Conservation (phyloP, 257 asterid genomes). For the Plantago elongata region DNA sequence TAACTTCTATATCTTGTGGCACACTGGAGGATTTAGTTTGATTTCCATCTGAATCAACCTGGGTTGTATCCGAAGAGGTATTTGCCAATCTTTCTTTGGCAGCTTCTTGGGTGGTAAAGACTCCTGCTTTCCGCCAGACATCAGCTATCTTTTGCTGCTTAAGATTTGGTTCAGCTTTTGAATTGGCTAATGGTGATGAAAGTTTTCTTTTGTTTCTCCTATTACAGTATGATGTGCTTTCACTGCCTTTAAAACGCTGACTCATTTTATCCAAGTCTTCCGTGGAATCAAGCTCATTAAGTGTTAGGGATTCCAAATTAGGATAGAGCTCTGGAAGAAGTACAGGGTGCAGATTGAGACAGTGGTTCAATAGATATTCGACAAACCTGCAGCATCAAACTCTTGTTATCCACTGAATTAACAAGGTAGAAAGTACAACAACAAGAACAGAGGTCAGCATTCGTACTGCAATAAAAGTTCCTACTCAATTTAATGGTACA, state of each 20-base stretch:
- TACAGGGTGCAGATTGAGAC: constrained; percentile 47
- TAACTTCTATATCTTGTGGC: constrained; percentile 40
- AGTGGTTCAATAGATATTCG: constrained; percentile 62
- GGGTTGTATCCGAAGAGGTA: constrained; percentile 30
- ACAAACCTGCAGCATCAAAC: constrained; percentile 47
- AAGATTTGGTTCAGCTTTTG: constrained; percentile 41
- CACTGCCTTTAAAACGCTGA: constrained; percentile 41
- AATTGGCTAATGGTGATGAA: constrained; percentile 36
- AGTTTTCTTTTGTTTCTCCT: constrained; percentile 39
- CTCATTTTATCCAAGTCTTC: constrained; percentile 49
- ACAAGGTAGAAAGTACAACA: constrained; percentile 14
- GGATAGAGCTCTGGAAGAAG: constrained; percentile 70
- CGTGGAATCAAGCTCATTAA: constrained; percentile 33
- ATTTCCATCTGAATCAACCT: constrained; percentile 32
- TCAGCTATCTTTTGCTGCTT: constrained; percentile 70
- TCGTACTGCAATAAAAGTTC: constrained; percentile 2
- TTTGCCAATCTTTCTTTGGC: constrained; percentile 34
- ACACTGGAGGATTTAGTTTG: constrained; percentile 32
- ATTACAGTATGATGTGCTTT: constrained; percentile 32
- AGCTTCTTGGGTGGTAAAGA: constrained; percentile 49
- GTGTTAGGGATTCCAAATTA: constrained; percentile 34
- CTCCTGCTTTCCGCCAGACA: constrained; percentile 54
- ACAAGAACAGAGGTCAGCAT: not conserved
- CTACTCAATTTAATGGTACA: not conserved
- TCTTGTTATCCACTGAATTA: constrained; percentile 21